Percentiles rank a stretch among this genome's conserved stretches.
These are phyloP conservation scores for Hirschioporus abietinus DNA, from an alignment of 768 basidiomycete species.

Conservation along the genomic window DNA sequence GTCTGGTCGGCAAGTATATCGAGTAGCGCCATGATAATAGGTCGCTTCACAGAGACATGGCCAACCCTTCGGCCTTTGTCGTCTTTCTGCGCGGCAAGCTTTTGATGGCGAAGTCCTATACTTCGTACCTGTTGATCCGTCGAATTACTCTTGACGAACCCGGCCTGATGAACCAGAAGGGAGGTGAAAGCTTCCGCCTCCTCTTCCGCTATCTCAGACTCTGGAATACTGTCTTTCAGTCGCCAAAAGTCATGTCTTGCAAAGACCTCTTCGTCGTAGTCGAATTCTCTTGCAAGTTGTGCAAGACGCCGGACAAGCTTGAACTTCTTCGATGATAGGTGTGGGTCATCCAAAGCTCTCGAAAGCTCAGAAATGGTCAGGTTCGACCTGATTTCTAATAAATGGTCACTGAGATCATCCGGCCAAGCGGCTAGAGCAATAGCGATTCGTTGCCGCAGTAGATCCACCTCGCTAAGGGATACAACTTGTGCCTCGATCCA, in stretches of 20 bases:
- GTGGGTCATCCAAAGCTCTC: conserved; percentile 48
- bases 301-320: conserved; percentile 63
- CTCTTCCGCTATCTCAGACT: conserved; percentile 44
- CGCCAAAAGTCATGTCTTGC: conserved; percentile 72
- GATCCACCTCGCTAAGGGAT: conserved; percentile 33
- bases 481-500: conserved; percentile 62
- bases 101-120: conserved; percentile 33
- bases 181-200: conserved; percentile 67
- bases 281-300: conserved; percentile 35
- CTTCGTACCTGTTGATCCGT: conserved; percentile 43
- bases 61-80: conserved; percentile 17
- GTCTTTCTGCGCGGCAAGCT: conserved; percentile 14
- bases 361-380: conserved; percentile 46
- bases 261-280: conserved; percentile 42
- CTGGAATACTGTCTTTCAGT: conserved; percentile 72
- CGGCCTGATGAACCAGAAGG: conserved; percentile 53
- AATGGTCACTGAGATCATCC: conserved; percentile 43
- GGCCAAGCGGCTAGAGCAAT: conserved; percentile 76
- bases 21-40: conserved; percentile 50
- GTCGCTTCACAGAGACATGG: conserved; percentile 31
- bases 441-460: conserved; percentile 37
- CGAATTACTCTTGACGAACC: conserved; percentile 57
- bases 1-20: conserved; percentile 51
- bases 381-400: conserved; percentile 40
- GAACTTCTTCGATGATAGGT: conserved; percentile 72